Base-by-base conservation (phyloP, 73 alveolate genomes). In the Tetrahymena malaccensis region DNA sequence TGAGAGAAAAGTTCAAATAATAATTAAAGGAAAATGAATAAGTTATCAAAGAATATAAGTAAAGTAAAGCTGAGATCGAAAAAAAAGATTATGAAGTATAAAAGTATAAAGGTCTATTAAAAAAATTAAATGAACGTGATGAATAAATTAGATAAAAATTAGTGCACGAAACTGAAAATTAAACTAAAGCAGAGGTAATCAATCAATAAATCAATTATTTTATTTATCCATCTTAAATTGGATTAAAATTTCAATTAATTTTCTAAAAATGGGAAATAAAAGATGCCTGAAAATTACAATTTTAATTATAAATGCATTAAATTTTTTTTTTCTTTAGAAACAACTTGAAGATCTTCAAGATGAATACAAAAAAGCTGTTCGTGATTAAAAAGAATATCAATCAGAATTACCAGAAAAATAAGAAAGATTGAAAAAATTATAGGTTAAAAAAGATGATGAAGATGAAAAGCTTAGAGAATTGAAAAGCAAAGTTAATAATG, bases 391-490 rank as follows among this genome's bases (percentile, higher is more conserved):
- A 12, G 43, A 97, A 43, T 93, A 94, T 70, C 96, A 95, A 85
- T 35, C 85, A 7, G 95, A 93, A 43, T 34, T 96, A 2, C 98
- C 98, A 10, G 94, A 55, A 37, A 84, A 43, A 85, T 95, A 94
- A 43, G 94, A 96, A 58, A 95, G 96, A 43, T 44, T 94, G 10
- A 94, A 94, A 56, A 31, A 70, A 27, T 85, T 96, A 19, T 94
- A 94, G 35, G 96, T 84, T 43, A 85, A 94, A 96, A 83, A 94
- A 35, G 95, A 95, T 35, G 94, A 96, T 50, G 94, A 95, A 70
- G 95, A 94, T 85, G 97, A 96, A 44, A 96, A 96, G 55, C 93
- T 96, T 34, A 94, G 97, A 33, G 97, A 96, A 22, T 94, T 96
- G 6, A 96, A 96, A 96, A 85, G 96, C 21, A 93, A 85, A 12